These are phyloP conservation scores for Barnettozyma salicaria DNA, from an alignment of 805 yeast species.

Conservation along the genomic window DNA sequence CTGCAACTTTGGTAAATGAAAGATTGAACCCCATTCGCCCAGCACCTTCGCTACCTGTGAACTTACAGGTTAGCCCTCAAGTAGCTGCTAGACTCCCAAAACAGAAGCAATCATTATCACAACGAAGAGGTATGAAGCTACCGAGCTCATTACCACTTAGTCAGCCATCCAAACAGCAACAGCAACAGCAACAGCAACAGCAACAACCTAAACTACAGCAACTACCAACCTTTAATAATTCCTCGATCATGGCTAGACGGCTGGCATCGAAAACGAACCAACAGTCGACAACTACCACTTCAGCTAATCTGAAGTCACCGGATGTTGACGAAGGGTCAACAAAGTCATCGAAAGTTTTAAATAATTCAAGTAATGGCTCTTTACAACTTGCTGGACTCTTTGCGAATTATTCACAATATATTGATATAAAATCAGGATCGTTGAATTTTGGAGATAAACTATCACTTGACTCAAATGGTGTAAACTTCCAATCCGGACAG, in stretches of 20 bases:
- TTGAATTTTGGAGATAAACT: slow-evolving; percentile 92
- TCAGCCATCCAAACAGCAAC: slow-evolving; percentile 14
- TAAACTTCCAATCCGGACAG: slow-evolving; percentile 84
- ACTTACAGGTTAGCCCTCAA: slow-evolving; percentile 67
- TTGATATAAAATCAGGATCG: slow-evolving; percentile 89
- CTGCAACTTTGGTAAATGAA: slow-evolving; percentile 7
- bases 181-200: slow-evolving; percentile 11
- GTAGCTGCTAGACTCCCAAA: slow-evolving; percentile 73
- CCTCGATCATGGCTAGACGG: slow-evolving; percentile 10
- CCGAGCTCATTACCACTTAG: slow-evolving; percentile 72
- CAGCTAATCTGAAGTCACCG: slow-evolving; percentile 1
- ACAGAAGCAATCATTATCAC: slow-evolving; percentile 74
- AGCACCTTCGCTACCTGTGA: slow-evolving; percentile 27
- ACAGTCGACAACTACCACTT: slow-evolving; percentile 7
- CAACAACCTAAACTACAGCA: background rate
- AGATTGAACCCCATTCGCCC: slow-evolving; percentile 25
- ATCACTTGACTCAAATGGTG: slow-evolving; percentile 84
- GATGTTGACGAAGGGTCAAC: background rate
- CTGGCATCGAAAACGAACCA: slow-evolving; percentile 6
- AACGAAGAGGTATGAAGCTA: slow-evolving; percentile 79
- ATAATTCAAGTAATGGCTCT: slow-evolving; percentile 7
- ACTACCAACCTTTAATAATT: slow-evolving; percentile 2
- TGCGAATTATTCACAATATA: slow-evolving; percentile 78
- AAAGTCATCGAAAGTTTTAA: background rate
- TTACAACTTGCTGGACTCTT: slow-evolving; percentile 53